Conservation (phyloP, 805 yeast species). For the Lipomyces orientalis region DNA sequence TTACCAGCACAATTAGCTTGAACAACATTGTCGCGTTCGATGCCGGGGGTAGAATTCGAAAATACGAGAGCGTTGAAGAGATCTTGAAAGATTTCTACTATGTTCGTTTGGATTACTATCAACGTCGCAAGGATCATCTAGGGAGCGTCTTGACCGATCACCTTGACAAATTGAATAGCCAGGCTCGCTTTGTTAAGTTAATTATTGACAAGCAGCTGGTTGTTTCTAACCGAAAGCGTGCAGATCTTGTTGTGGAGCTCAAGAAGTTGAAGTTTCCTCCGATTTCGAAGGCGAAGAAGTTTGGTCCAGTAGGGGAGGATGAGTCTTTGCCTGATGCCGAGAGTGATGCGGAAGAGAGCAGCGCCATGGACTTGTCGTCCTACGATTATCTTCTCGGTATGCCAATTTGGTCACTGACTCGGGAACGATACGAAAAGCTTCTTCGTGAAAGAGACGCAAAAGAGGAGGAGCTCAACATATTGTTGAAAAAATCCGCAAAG, state of each 20-base stretch:
- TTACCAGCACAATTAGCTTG: slow-evolving; percentile 68
- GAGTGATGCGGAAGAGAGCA: slow-evolving; percentile 45
- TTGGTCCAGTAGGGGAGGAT: slow-evolving; percentile 63
- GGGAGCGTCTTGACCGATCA: slow-evolving; percentile 72
- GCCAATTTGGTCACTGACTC: slow-evolving; percentile 92
- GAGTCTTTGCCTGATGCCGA: slow-evolving; percentile 62
- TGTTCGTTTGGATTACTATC: slow-evolving; percentile 87
- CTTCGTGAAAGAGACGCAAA: slow-evolving; percentile 73
- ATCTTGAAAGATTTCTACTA: slow-evolving; percentile 84
- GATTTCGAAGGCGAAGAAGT: slow-evolving; percentile 34
- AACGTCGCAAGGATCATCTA: slow-evolving; percentile 83
- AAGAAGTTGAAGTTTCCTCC: slow-evolving; percentile 68
- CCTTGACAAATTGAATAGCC: slow-evolving; percentile 74
- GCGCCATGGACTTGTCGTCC: slow-evolving; percentile 41
- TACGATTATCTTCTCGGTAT: slow-evolving; percentile 90
- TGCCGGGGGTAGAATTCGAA: slow-evolving; percentile 82
- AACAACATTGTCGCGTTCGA: slow-evolving; percentile 97
- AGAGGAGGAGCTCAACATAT: slow-evolving; percentile 68
- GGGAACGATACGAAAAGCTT: slow-evolving; percentile 83
- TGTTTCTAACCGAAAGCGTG: slow-evolving; percentile 77
- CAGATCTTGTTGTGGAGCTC: slow-evolving; percentile 66
- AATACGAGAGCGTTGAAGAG: slow-evolving; percentile 74
- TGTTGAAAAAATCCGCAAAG: slow-evolving; percentile 74
- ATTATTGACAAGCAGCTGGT: slow-evolving; percentile 76
- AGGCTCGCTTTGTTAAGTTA: slow-evolving; percentile 89